phyloP scores from a whole-genome alignment of 352 stramenopile genomes.

The Globisporangium echinulatum region DNA sequence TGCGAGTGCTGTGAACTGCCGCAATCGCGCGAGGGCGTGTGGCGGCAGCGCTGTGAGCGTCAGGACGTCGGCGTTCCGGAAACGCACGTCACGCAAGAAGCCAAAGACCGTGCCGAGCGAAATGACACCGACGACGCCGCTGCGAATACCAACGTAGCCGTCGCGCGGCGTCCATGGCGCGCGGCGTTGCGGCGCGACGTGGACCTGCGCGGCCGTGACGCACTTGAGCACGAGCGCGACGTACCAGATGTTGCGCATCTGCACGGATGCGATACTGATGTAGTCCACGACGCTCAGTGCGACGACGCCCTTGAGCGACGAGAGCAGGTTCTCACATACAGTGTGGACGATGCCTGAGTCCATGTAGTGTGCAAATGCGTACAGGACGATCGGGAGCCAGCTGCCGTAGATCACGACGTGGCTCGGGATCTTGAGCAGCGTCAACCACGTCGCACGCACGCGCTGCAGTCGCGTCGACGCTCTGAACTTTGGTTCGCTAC shows the following conservation, averaged over 20 bases:
- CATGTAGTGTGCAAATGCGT: conserved; percentile 21
- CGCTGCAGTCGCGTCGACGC: background rate
- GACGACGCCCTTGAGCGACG: conserved; percentile 12
- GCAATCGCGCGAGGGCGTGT: background rate
- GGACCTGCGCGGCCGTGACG: background rate
- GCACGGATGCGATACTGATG: conserved; percentile 13
- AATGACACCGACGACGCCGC: conserved; percentile 6
- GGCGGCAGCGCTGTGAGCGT: background rate
- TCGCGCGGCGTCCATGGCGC: background rate
- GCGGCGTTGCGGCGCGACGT: background rate
- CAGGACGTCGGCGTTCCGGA: background rate
- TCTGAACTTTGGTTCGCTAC: conserved; percentile 12
- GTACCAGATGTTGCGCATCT: conserved; percentile 36
- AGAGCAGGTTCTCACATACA: conserved; percentile 14
- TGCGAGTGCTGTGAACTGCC: background rate
- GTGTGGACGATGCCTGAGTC: conserved; percentile 20
- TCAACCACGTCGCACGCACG: conserved; percentile 4
- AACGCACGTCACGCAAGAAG: conserved; percentile 1
- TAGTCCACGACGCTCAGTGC: conserved; percentile 16
- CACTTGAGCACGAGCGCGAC: conserved; percentile 1
- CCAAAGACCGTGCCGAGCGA: conserved; percentile 10
- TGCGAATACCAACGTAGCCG: conserved; percentile 7
- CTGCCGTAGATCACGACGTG: conserved; percentile 31
- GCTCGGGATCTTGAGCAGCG: conserved; percentile 21
- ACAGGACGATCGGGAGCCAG: conserved; percentile 23